Base-by-base conservation (phyloP, 495 filamentous ascomycete species). In the Penicillium verhagenii region DNA sequence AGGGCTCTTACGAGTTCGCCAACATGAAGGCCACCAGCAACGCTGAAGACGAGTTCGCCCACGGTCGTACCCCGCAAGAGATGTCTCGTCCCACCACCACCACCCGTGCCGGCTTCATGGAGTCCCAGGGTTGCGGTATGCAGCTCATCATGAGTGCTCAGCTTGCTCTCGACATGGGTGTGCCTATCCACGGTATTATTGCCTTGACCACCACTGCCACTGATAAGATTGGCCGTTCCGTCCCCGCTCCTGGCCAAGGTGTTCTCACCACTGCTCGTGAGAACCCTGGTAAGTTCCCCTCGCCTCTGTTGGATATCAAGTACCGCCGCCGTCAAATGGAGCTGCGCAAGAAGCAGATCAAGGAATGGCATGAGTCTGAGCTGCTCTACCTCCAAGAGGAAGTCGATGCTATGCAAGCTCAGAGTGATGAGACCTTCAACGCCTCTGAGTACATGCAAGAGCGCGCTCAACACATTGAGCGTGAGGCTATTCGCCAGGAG, bases 1-100 rank as follows among this genome's bases (percentile, higher is more conserved):
- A 99, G 76, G 94, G 95, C 47, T 97, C 94, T 4, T 97, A 96
- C 61, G 94, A 99, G 72, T 99, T 99, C 67, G 94, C 94, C 79
- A 99, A 99, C 76, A 99, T 99, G 94, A 95, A 96, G 73, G 94
- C 94, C 28, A 99, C 94, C 39, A 96, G 90, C 80, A 99, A 97
- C 61, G 91, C 92, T 21, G 87, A 96, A 49, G 91, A 97, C 56
- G 94, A 97, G 65, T 89, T 97, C 63, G 91, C 89, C 6, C 93
- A 97, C 61, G 94, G 94, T 29, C 89, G 94, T 58, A 96, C 94
- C 29, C 95, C 94, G 0, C 84, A 85, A 66, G 94, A 99, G 76
- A 99, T 99, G 94, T 99, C 94, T 0, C 85, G 94, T 40, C 94
- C 94, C 1, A 94, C 94, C 8, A 97, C 94, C 8, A 99, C 94